Percentiles rank a stretch among this genome's conserved stretches.
These are phyloP conservation scores for Bimuria novae-zelandiae DNA, from an alignment of 2,329 filamentous ascomycete genomes.

Conservation along the genomic window DNA sequence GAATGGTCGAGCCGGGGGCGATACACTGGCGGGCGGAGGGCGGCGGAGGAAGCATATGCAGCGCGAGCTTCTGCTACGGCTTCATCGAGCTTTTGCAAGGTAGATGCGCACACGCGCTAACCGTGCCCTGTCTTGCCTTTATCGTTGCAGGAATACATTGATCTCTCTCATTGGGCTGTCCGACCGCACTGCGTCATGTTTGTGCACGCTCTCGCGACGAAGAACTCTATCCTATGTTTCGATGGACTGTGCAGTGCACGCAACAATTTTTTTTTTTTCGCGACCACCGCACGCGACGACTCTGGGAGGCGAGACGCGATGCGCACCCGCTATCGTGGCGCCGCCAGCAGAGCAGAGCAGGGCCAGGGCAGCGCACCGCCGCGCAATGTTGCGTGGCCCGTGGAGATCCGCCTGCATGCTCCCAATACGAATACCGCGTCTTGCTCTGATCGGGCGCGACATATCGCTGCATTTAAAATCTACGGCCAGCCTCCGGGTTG, in stretches of 20 bases:
- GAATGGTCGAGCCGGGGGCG: not conserved
- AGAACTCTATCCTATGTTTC: not conserved
- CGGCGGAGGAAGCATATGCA: constrained; percentile 4
- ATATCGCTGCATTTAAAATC: not conserved
- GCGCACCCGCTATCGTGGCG: not conserved
- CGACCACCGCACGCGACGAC: not conserved
- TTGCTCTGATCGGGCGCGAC: not conserved
- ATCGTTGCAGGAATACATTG: constrained; percentile 7
- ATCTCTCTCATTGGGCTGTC: constrained; percentile 6
- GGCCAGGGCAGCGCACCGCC: not conserved
- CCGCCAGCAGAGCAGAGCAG: not conserved
- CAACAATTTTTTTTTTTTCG: not conserved
- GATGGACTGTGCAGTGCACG: not conserved
- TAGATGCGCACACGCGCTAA: constrained; percentile 6
- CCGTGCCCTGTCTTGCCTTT: constrained; percentile 1
- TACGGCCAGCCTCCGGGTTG: no score
- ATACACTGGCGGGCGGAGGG: constrained; percentile 2
- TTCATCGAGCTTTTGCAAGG: constrained; percentile 5
- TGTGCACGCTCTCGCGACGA: not conserved
- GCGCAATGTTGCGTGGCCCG: constrained; percentile 4
- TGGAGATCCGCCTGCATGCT: constrained; percentile 4
- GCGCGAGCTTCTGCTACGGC: constrained; percentile 7
- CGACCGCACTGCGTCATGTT: not conserved
- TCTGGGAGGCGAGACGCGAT: not conserved
- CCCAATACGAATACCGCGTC: not conserved